A percentile compares a stretch with the other conserved stretches of the same genome.
These are phyloP conservation scores for Diaporthe longicolla DNA, from an alignment of 2,329 filamentous ascomycete genomes.

Conservation along the genomic window DNA sequence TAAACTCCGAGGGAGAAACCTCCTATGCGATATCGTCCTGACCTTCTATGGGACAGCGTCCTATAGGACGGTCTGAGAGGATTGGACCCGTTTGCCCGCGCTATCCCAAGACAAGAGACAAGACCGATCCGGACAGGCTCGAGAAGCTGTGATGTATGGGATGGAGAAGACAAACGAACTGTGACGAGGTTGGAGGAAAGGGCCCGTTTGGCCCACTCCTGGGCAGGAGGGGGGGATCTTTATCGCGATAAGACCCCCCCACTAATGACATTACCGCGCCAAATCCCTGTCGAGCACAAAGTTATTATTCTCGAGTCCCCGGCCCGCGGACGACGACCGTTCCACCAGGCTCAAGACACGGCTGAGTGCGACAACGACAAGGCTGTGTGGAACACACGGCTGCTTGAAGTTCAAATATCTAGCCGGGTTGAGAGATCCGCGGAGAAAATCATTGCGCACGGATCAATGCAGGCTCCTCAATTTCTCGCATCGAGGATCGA, in stretches of 20 bases:
- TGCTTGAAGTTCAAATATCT: background rate
- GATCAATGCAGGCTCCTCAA: background rate
- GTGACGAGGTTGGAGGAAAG: slow-evolving; percentile 1
- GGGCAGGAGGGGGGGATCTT: slow-evolving; percentile 26
- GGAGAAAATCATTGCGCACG: background rate
- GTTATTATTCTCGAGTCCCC: background rate
- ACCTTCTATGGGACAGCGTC: background rate
- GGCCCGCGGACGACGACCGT: background rate
- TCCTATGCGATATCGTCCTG: no score
- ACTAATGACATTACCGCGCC: background rate
- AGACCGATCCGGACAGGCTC: background rate
- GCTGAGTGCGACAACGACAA: background rate
- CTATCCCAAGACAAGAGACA: background rate
- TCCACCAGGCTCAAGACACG: background rate
- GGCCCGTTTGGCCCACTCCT: background rate
- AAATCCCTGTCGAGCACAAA: slow-evolving; percentile 14
- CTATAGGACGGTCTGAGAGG: slow-evolving; percentile 3
- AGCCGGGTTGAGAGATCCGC: background rate
- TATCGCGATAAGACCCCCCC: slow-evolving; percentile 32
- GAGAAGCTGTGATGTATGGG: background rate
- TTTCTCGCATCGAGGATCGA: background rate
- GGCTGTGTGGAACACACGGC: background rate
- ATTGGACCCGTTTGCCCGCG: background rate
- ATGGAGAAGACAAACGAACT: background rate
- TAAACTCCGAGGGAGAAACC: no score